Percentiles rank a stretch among this genome's conserved stretches.
Conservation (phyloP, 139 green algal genomes). For the Microglena sp. region DNA sequence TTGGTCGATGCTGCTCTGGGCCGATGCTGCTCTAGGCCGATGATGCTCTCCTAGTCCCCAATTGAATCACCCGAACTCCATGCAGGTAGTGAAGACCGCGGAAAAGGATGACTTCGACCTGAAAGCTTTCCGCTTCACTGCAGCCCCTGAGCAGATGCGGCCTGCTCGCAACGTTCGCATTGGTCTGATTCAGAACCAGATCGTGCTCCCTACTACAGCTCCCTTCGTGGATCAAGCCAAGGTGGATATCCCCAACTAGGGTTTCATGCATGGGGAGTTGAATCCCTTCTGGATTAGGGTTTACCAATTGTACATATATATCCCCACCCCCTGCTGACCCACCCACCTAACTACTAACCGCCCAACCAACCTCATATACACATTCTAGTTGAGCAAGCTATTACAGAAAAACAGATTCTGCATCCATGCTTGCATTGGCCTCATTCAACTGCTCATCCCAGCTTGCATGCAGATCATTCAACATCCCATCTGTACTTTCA, state of each 20-base stretch:
- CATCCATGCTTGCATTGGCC: too few relatives aligned
- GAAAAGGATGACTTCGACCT: constrained; percentile 47
- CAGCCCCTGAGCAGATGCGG: constrained; percentile 70
- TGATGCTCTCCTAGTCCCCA: constrained; percentile 5
- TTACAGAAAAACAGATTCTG: too few relatives aligned
- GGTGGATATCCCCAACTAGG: not conserved
- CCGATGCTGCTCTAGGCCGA: not conserved
- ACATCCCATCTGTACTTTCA: too few relatives aligned
- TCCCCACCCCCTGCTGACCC: not conserved
- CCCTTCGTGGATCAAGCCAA: constrained; percentile 68
- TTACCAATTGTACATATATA: not conserved
- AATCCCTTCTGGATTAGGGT: too few relatives aligned
- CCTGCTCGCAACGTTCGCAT: constrained; percentile 61
- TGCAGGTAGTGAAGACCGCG: not conserved
- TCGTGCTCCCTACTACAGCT: constrained; percentile 62
- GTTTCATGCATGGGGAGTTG: not conserved
- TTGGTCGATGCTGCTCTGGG: too few relatives aligned
- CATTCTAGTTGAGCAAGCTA: too few relatives aligned
- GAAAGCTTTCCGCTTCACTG: constrained; percentile 63
- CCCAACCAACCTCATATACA: not conserved
- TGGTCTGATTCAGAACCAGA: constrained; percentile 83
- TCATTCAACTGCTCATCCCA: too few relatives aligned
- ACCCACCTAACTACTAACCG: not conserved
- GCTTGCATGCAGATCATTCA: too few relatives aligned
- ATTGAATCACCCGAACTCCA: too few relatives aligned